Evolutionary conservation across 1,284 basidiomycete genomes (phyloP).

Genomic region (Pseudozyma sp.): DNA sequence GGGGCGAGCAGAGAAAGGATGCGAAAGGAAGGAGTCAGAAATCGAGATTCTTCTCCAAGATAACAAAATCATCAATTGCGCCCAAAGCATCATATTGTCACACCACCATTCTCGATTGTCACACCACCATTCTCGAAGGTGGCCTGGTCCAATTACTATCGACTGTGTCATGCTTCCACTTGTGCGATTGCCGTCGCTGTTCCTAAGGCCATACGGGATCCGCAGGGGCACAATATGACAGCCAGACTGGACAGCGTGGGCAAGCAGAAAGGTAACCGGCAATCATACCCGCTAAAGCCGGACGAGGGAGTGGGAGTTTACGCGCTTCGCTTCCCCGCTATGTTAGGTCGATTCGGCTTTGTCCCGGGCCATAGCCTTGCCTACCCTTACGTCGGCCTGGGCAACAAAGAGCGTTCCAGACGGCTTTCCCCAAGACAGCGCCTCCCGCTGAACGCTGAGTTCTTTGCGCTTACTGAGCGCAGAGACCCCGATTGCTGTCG

Average conservation of each 20-base stretch:
- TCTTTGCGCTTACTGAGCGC: too few species aligned
- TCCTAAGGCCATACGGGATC: too few species aligned
- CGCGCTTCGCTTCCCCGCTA: constrained; percentile 2
- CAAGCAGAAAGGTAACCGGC: background rate
- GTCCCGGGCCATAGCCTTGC: too few species aligned
- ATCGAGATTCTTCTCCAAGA: background rate
- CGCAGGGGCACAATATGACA: too few species aligned
- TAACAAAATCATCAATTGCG: background rate
- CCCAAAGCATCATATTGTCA: background rate
- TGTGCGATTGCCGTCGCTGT: too few species aligned
- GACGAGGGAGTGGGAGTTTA: background rate
- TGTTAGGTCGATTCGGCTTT: constrained; percentile 2
- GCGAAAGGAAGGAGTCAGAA: background rate
- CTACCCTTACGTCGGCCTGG: too few species aligned
- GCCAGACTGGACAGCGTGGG: background rate
- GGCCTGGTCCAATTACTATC: too few species aligned
- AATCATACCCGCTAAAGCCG: background rate
- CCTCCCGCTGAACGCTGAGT: background rate
- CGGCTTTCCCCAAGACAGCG: too few species aligned
- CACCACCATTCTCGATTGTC: too few species aligned
- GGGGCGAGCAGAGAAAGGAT: too few species aligned
- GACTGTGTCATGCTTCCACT: too few species aligned
- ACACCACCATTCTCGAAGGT: background rate
- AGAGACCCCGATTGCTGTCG: background rate
- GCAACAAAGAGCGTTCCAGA: too few species aligned